Conservation (phyloP, 805 yeast genomes). For the Wickerhamiella bombiphila region DNA sequence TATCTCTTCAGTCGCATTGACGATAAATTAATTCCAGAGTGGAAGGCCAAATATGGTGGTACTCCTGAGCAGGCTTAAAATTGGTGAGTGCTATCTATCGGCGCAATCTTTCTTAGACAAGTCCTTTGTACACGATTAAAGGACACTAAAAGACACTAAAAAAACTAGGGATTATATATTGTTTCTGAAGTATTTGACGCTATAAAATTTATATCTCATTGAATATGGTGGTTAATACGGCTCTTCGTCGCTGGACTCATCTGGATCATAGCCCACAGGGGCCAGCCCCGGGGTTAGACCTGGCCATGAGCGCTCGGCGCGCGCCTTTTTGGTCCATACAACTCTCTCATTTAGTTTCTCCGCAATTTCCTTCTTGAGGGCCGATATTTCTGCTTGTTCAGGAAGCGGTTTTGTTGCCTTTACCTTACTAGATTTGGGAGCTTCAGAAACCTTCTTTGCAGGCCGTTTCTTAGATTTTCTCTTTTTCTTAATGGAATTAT, state of each 20-base stretch:
- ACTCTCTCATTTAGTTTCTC: constrained; percentile 8
- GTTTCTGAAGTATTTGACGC: background rate
- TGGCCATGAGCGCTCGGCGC: constrained; percentile 9
- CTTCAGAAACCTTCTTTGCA: background rate
- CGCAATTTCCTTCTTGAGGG: constrained; percentile 12
- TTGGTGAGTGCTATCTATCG: too few relatives aligned
- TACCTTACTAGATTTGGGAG: background rate
- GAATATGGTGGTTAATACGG: constrained; percentile 16
- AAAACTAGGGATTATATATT: constrained; percentile 1
- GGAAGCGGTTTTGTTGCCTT: background rate
- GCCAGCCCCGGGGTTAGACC: constrained; percentile 20
- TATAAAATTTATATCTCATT: background rate
- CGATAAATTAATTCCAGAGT: constrained; percentile 68
- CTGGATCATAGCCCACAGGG: constrained; percentile 19
- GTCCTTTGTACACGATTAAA: constrained; percentile 1
- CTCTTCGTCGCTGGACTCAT: constrained; percentile 17
- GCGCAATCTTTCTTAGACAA: too few relatives aligned
- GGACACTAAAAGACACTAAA: constrained; percentile 5
- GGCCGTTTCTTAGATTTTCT: background rate
- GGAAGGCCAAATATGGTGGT: constrained; percentile 84
- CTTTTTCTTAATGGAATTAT: background rate
- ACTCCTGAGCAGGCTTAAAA: constrained; percentile 5
- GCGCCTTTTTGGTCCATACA: constrained; percentile 12
- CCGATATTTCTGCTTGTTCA: constrained; percentile 11
- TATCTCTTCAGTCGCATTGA: constrained; percentile 88